Percentiles rank a stretch among this genome's conserved stretches.
Evolutionary conservation across 129 eudicot genomes (phyloP).

Genomic region (Tagetes patula): DNA sequence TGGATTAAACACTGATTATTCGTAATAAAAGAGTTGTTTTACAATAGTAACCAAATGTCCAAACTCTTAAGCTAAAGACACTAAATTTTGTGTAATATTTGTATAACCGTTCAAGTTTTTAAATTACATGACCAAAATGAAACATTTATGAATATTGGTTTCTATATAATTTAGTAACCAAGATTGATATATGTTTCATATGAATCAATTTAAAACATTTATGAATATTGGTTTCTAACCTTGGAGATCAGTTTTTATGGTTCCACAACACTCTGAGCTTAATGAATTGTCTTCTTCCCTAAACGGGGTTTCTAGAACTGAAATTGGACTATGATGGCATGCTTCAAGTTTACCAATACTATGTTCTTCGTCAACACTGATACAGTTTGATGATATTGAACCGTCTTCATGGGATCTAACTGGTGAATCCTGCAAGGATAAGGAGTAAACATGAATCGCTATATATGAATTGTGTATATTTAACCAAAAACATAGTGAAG

Average conservation of each 20-base stretch:
- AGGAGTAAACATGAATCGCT: slow-evolving; percentile 1
- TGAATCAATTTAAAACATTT: neutral
- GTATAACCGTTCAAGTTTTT: too few species aligned
- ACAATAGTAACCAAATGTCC: too few species aligned
- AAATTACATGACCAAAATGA: too few species aligned
- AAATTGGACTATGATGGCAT: slow-evolving; percentile 52
- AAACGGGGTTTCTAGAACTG: slow-evolving; percentile 54
- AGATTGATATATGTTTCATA: neutral
- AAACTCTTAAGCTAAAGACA: too few species aligned
- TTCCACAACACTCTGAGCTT: slow-evolving; percentile 30
- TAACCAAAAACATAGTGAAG: neutral
- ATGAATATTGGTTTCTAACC: slow-evolving; percentile 27
- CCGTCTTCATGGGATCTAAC: slow-evolving; percentile 34
- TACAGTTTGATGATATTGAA: slow-evolving; percentile 24
- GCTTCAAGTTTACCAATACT: slow-evolving; percentile 34
- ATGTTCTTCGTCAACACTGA: slow-evolving; percentile 27
- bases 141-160: too few species aligned
- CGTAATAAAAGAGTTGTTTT: neutral
- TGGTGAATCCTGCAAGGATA: slow-evolving; percentile 42
- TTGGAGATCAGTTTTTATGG: slow-evolving; percentile 31
- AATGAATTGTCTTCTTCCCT: slow-evolving; percentile 40
- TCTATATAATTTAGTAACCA: too few species aligned
- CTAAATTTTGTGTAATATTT: too few species aligned
- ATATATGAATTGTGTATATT: neutral
- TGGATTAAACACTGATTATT: neutral